Conservation (phyloP, 1,284 basidiomycete species). For the Ustilago curta region DNA sequence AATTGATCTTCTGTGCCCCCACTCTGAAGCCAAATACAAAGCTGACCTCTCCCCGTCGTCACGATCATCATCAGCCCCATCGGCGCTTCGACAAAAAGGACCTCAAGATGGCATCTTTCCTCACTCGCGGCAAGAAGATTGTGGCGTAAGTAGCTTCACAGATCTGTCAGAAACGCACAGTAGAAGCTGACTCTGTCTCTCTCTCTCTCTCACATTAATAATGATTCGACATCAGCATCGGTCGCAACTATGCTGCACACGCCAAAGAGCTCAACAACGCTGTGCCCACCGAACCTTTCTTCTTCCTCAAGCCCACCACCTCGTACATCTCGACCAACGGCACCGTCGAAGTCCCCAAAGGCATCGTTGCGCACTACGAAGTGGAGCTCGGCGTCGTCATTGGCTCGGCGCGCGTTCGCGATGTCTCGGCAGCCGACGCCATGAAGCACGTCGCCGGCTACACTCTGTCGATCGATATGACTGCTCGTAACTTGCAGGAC, state of each 20-base stretch:
- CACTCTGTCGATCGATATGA: slow-evolving; percentile 94
- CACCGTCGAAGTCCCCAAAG: slow-evolving; percentile 85
- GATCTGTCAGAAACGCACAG: background rate
- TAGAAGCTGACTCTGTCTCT: background rate
- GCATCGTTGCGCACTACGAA: slow-evolving; percentile 89
- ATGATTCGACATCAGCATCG: slow-evolving; percentile 52
- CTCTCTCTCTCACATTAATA: background rate
- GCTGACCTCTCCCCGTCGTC: background rate
- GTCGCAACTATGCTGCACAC: slow-evolving; percentile 76
- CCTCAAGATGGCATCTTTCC: slow-evolving; percentile 38
- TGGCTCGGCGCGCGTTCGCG: slow-evolving; percentile 80
- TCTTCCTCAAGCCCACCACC: slow-evolving; percentile 96
- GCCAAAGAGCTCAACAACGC: slow-evolving; percentile 92
- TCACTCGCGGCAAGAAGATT: slow-evolving; percentile 53
- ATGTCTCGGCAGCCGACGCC: slow-evolving; percentile 81
- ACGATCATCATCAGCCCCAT: slow-evolving; percentile 8
- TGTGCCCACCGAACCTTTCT: slow-evolving; percentile 93
- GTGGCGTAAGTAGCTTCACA: slow-evolving; percentile 38
- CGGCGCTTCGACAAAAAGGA: background rate
- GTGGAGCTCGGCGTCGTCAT: slow-evolving; percentile 98
- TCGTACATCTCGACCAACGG: slow-evolving; percentile 83
- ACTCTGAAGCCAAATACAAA: slow-evolving; percentile 3
- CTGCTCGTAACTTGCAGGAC: slow-evolving; percentile 93
- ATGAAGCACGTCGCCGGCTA: slow-evolving; percentile 89
- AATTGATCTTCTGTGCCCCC: slow-evolving; percentile 3